A percentile compares a stretch with the other conserved stretches of the same genome.
Conservation (phyloP, 2,329 filamentous ascomycete species). For the Neurospora sp. region DNA sequence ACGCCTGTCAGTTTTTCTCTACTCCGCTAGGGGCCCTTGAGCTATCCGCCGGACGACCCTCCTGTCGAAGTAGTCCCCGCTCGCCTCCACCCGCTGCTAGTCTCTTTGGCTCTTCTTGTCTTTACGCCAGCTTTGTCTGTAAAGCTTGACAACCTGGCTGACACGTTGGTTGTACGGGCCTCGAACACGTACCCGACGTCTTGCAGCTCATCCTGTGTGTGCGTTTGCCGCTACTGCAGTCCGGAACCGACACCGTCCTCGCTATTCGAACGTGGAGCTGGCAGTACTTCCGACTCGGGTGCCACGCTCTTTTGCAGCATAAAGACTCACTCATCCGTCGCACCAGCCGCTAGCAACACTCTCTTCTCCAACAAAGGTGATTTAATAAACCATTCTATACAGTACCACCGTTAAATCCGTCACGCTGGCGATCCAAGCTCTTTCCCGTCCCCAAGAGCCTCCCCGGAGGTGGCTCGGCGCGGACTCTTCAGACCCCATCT, state of each 20-base stretch:
- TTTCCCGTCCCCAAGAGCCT: constrained; percentile 12
- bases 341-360: neutral
- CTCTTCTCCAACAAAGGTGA: constrained; percentile 2
- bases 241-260: neutral
- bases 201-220: constrained; percentile 1
- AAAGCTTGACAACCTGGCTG: neutral
- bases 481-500: constrained; percentile 10
- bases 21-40: constrained; percentile 12
- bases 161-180: constrained; percentile 4
- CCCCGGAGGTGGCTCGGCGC: constrained; percentile 13
- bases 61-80: constrained; percentile 4
- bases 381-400: neutral
- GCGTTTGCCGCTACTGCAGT: neutral
- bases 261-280: neutral
- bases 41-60: constrained; percentile 5
- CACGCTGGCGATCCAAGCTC: constrained; percentile 18
- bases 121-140: constrained; percentile 2
- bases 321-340: neutral
- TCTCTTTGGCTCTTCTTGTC: neutral
- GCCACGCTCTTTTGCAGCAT: neutral
- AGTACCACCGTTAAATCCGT: neutral
- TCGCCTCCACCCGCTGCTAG: neutral
- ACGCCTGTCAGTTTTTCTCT: constrained; percentile 12
- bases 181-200: constrained; percentile 2
- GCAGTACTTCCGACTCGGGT: neutral